phyloP scores from a whole-genome alignment of 805 yeast species.

The Kuraishia piskuri region DNA sequence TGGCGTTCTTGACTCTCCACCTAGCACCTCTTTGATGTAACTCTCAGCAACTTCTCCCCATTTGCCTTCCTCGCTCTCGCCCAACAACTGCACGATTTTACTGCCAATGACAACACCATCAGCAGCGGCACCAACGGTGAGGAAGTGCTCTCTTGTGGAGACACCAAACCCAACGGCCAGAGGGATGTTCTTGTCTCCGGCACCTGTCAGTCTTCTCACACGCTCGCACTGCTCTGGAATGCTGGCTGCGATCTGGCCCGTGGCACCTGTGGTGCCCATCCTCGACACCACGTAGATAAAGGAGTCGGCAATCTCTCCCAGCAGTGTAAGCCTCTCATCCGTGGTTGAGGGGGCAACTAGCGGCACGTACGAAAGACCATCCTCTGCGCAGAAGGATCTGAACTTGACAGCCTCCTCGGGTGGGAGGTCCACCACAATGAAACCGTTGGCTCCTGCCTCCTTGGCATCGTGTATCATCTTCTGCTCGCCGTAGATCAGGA shows the following conservation, averaged over 20 bases:
- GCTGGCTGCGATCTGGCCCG: conserved; percentile 51
- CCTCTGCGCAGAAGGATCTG: conserved; percentile 58
- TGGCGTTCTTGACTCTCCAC: conserved; percentile 34
- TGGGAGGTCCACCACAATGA: conserved; percentile 90
- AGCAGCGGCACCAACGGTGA: conserved; percentile 67
- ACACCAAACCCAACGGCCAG: conserved; percentile 97
- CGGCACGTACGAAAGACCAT: conserved; percentile 81
- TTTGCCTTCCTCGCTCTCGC: conserved; percentile 50
- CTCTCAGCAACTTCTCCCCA: conserved; percentile 56
- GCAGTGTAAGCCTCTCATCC: conserved; percentile 71
- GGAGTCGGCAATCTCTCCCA: conserved; percentile 86
- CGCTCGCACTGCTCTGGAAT: conserved; percentile 62
- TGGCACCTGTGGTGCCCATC: conserved; percentile 97
- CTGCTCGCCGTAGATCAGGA: conserved; percentile 83
- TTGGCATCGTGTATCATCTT: conserved; percentile 71
- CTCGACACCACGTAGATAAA: conserved; percentile 94
- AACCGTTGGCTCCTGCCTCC: conserved; percentile 90
- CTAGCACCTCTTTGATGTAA: conserved; percentile 64
- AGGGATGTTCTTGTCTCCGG: conserved; percentile 45
- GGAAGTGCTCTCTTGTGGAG: conserved; percentile 84
- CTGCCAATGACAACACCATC: conserved; percentile 98
- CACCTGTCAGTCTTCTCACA: conserved; percentile 67
- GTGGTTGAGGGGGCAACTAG: conserved; percentile 96
- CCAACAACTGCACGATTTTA: conserved; percentile 64
- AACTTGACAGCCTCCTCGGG: conserved; percentile 95